Evolutionary conservation across 352 stramenopile species (phyloP).

Genomic region (Globisporangium uncinulatum): DNA sequence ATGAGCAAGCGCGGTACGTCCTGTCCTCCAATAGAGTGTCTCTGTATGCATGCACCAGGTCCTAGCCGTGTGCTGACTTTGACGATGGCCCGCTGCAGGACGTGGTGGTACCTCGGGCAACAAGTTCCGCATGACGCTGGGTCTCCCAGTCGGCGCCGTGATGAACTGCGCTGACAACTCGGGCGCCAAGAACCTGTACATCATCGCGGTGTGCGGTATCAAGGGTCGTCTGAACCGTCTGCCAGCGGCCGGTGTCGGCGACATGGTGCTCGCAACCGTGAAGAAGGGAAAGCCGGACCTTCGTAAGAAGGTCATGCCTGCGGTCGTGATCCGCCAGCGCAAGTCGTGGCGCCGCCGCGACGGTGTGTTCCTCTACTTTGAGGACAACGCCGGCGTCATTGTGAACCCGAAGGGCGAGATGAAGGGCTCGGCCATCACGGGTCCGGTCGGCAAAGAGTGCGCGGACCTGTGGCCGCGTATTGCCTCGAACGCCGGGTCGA

Average conservation of each 20-base stretch:
- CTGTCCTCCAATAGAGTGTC: not conserved
- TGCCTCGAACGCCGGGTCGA: conserved; percentile 98
- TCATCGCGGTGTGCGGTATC: conserved; percentile 99
- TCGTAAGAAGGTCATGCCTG: conserved; percentile 99
- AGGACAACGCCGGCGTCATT: conserved; percentile 99
- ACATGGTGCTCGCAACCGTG: conserved; percentile 99
- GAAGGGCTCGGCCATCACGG: conserved; percentile 99
- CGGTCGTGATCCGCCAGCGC: conserved; percentile 98
- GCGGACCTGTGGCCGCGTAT: conserved; percentile 99
- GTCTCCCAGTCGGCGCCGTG: conserved; percentile 97
- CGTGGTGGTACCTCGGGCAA: conserved; percentile 95
- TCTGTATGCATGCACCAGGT: not conserved
- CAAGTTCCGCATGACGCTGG: conserved; percentile 99
- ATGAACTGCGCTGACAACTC: conserved; percentile 99
- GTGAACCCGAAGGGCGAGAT: conserved; percentile 99
- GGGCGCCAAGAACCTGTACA: conserved; percentile 99
- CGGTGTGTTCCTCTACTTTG: conserved; percentile 99
- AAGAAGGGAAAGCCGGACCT: conserved; percentile 99
- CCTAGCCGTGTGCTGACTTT: not conserved
- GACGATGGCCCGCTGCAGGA: conserved; percentile 47
- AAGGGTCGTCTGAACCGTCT: conserved; percentile 99
- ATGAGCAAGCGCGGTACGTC: conserved; percentile 77
- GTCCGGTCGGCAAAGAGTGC: conserved; percentile 99
- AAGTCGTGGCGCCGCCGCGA: conserved; percentile 99
- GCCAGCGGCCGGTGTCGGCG: conserved; percentile 96